Conservation (phyloP, 768 basidiomycete species). For the Boletus pseudo-olivaceus region DNA sequence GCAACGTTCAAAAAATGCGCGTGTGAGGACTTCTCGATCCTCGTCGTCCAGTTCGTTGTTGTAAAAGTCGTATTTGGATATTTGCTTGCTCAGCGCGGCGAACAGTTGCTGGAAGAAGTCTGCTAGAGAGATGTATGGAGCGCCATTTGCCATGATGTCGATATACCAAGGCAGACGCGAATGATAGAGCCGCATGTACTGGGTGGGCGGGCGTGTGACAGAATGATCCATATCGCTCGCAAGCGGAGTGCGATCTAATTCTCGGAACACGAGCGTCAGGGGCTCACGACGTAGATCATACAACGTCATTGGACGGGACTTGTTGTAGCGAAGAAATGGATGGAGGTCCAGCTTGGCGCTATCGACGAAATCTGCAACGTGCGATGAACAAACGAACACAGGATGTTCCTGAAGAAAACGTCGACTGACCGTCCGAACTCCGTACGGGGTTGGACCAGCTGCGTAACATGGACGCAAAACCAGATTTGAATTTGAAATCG, state of each 20-base stretch:
- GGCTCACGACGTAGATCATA: conserved; percentile 50
- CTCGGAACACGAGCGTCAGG: conserved; percentile 41
- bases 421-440: conserved; percentile 18
- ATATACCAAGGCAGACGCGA: conserved; percentile 64
- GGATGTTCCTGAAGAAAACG: background rate
- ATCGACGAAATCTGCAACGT: conserved; percentile 17
- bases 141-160: conserved; percentile 43
- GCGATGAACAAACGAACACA: background rate
- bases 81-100: conserved; percentile 40
- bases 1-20: conserved; percentile 46
- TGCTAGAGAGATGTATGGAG: conserved; percentile 54
- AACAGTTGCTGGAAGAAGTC: conserved; percentile 52
- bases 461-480: conserved; percentile 30
- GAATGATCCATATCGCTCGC: conserved; percentile 51
- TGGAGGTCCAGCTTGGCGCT: conserved; percentile 27
- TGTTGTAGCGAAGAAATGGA: conserved; percentile 22
- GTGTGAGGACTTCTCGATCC: conserved; percentile 42
- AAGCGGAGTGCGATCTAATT: conserved; percentile 41
- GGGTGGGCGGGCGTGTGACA: conserved; percentile 48
- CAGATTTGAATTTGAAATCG: conserved; percentile 33
- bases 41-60: conserved; percentile 51
- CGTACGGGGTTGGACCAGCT: conserved; percentile 12
- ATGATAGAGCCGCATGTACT: conserved; percentile 54
- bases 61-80: conserved; percentile 52
- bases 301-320: conserved; percentile 36